Evolutionary conservation across 2,329 filamentous ascomycete species (phyloP), one percentile per base, ranked within the genome.

Genomic region (Spiromastix sp.): DNA sequence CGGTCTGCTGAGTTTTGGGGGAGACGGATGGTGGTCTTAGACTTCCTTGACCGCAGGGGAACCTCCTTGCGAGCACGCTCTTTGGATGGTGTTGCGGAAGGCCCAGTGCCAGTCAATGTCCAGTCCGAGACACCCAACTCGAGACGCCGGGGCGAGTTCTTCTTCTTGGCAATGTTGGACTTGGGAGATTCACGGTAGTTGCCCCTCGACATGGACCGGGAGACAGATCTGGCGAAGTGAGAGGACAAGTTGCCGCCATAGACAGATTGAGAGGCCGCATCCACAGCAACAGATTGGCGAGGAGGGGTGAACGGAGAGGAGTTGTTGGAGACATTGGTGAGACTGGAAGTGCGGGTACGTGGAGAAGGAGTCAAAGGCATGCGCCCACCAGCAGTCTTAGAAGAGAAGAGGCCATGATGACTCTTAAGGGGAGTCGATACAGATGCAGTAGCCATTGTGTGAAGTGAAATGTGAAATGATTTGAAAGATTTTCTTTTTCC

Each of bases 341-440:
- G 38, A 38, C 57, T 68, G 20, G 67, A 63, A 21, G 69, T 67
- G 45, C 78, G 74, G 43, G 70, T 65, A 48, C 79, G 77, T 39
- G 91, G 91, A 39, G 89, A 96, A 20, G 91, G 89, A 3, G 89
- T 95, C 56, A 98, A 68, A 50, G 91, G 87, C 72, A 93, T 87
- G 43, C 91, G 85, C 59, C 87, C 86, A 66, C 89, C 87, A 61
- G 87, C 91, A 58, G 87, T 91, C 60, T 86, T 86, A 49, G 84
- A 77, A 48, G 81, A 86, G 70, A 96, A 95, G 53, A 95, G 74
- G 41, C 86, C 85, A 65, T 82, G 79, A 63, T 94, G 89, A 72
- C 84, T 91, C 74, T 95, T 96, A 59, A 91, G 72, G 41, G 91
- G 91, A 42, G 91, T 96, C 53, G 85, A 83, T 63, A 95, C 77